Conservation (phyloP, 2,329 filamentous ascomycete species). For the Metarhizium anisopliae region DNA sequence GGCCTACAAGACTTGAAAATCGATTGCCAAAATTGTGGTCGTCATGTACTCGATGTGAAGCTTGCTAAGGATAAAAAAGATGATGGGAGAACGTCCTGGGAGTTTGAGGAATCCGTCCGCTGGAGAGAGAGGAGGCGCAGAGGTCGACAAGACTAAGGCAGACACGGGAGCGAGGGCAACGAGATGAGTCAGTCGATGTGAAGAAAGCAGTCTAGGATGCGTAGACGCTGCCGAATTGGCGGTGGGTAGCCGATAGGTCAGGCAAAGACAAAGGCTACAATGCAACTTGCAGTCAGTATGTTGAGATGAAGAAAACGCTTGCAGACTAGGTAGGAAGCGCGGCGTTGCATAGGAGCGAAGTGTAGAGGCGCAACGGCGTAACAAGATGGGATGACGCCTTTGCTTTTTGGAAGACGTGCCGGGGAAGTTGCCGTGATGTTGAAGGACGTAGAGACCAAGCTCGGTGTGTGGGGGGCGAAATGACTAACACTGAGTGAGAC, state of each 20-base stretch:
- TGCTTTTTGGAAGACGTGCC: constrained; percentile 1
- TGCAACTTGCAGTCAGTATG: constrained; percentile 12
- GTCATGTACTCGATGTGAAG: constrained; percentile 29
- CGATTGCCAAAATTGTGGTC: constrained; percentile 22
- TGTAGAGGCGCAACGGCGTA: neutral
- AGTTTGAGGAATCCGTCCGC: neutral
- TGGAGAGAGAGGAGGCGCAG: constrained; percentile 1
- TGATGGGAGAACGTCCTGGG: constrained; percentile 3
- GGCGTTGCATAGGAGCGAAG: neutral
- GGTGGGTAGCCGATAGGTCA: constrained; percentile 24
- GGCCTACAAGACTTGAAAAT: constrained; percentile 28
- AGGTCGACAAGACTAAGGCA: constrained; percentile 7
- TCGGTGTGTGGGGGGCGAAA: neutral
- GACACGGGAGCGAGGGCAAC: constrained; percentile 10
- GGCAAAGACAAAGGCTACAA: constrained; percentile 14
- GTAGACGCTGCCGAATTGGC: constrained; percentile 11
- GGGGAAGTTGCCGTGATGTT: constrained; percentile 3
- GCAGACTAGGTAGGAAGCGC: no score
- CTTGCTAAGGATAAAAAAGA: constrained; percentile 7
- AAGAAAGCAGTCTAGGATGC: constrained; percentile 1
- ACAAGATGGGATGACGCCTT: neutral
- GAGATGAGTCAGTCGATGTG: constrained; percentile 14
- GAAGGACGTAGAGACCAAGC: constrained; percentile 1
- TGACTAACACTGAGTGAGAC: constrained; percentile 9
- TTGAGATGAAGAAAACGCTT: neutral